These are phyloP conservation scores for Klebsormidium nitens DNA, from an alignment of 139 green algal species.

Conservation along the genomic window DNA sequence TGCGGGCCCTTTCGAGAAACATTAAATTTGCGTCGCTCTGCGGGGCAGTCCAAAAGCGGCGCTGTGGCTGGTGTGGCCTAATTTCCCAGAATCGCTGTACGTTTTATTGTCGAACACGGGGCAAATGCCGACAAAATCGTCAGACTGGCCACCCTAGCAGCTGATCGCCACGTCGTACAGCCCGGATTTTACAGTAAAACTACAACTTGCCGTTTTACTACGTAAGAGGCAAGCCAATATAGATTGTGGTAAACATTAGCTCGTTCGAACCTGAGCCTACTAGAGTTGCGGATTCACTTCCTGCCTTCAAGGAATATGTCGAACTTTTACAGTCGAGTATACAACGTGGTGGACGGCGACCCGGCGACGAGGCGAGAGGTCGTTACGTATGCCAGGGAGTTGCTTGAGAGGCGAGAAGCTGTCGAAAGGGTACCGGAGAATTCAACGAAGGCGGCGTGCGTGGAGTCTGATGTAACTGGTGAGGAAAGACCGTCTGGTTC, in stretches of 20 bases:
- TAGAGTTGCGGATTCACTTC: no score
- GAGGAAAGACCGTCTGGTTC: background rate
- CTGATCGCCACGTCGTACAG: background rate
- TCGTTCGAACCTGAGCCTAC: slow-evolving; percentile 7
- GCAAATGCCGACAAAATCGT: no score
- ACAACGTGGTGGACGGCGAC: slow-evolving; percentile 75
- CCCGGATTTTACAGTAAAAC: background rate
- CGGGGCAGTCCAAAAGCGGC: no score
- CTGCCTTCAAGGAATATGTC: no score
- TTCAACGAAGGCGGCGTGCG: no score
- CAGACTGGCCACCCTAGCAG: background rate
- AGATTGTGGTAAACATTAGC: background rate
- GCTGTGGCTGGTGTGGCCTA: no score
- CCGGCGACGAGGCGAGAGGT: slow-evolving; percentile 54
- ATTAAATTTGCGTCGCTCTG: no score
- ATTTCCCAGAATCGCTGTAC: no score
- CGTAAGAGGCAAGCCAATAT: background rate
- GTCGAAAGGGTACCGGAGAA: no score
- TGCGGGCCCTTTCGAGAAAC: no score
- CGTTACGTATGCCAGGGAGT: slow-evolving; percentile 40
- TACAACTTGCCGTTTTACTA: background rate
- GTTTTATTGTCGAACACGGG: no score
- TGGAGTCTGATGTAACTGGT: background rate
- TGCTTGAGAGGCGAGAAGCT: background rate
- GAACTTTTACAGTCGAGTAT: slow-evolving; percentile 47